These are phyloP conservation scores for Cinchona pubescens DNA, from an alignment of 257 asterid genomes.

Conservation along the genomic window DNA sequence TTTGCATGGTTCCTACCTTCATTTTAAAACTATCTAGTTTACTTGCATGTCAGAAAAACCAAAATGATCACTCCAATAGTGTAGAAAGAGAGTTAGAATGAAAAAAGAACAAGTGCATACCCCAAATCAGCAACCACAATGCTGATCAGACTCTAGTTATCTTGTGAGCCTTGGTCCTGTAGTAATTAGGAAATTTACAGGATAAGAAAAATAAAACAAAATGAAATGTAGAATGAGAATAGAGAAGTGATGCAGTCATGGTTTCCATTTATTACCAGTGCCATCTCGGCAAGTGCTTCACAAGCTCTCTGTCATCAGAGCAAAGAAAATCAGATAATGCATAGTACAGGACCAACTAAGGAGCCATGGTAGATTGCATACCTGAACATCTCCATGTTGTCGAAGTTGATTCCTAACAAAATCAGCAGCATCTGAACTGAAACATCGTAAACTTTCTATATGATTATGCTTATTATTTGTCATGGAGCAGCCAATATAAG, in stretches of 20 bases:
- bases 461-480: not conserved
- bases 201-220: slow-evolving; percentile 14
- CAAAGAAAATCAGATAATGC: slow-evolving; percentile 18
- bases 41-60: not conserved
- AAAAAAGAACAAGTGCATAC: slow-evolving; percentile 39
- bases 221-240: not conserved
- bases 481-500: not conserved
- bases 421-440: slow-evolving; percentile 64
- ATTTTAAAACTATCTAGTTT: not conserved
- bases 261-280: slow-evolving; percentile 55
- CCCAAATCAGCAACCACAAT: slow-evolving; percentile 88
- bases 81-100: not conserved
- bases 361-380: slow-evolving; percentile 17
- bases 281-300: slow-evolving; percentile 79
- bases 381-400: slow-evolving; percentile 86
- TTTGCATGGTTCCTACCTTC: not conserved
- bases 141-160: slow-evolving; percentile 91
- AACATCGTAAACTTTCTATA: slow-evolving; percentile 13
- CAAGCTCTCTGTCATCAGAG: slow-evolving; percentile 58
- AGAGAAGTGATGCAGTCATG: not conserved
- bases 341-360: not conserved
- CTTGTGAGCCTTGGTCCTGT: slow-evolving; percentile 78
- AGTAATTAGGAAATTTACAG: slow-evolving; percentile 11
- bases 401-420: slow-evolving; percentile 77
- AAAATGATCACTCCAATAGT: not conserved